Conservation (phyloP, 1,284 basidiomycete species). For the Trichosporon sp. region DNA sequence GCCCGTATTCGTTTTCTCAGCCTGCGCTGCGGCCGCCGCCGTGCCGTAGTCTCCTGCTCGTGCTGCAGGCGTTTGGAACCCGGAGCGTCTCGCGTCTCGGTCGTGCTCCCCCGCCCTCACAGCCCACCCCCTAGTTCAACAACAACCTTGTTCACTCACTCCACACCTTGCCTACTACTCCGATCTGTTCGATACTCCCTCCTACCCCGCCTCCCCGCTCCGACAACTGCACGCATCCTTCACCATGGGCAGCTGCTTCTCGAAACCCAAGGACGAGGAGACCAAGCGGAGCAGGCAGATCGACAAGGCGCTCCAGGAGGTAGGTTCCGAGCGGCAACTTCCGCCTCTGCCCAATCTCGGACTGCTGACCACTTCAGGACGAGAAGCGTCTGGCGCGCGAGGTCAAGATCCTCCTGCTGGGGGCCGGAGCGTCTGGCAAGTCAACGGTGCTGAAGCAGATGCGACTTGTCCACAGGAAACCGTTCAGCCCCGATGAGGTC, state of each 20-base stretch:
- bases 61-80: neutral
- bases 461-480: conserved; percentile 43
- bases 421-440: conserved; percentile 91
- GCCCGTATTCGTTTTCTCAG: neutral
- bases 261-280: conserved; percentile 35
- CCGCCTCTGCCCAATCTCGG: neutral
- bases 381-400: conserved; percentile 64
- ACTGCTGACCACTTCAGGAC: conserved; percentile 53
- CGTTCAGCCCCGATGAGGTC: conserved; percentile 39
- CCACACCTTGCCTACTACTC: neutral
- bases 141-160: neutral
- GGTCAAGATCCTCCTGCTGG: conserved; percentile 82
- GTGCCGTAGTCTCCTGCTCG: too few species aligned
- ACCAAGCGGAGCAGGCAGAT: conserved; percentile 55
- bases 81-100: neutral
- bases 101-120: neutral
- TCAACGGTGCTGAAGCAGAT: conserved; percentile 59
- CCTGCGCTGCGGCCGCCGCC: neutral
- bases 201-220: neutral
- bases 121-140: neutral
- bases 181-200: neutral
- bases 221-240: neutral
- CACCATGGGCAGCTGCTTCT: conserved; percentile 72
- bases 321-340: conserved; percentile 38
- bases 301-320: conserved; percentile 62